phyloP scores from a whole-genome alignment of 1,139 yeast species.

The Diutina mesorugosa region DNA sequence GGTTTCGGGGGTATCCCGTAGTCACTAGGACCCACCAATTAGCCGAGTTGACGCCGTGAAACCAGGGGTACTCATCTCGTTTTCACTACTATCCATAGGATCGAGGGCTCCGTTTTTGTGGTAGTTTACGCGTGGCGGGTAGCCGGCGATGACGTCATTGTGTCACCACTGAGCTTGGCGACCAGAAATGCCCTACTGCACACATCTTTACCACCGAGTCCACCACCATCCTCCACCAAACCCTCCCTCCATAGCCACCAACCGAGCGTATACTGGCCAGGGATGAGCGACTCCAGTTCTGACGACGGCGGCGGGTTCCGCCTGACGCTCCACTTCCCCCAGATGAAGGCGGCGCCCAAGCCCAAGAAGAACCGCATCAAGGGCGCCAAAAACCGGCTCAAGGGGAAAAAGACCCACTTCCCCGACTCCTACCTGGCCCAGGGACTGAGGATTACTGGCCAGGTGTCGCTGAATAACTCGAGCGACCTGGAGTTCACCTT shows the following conservation, averaged over 20 bases:
- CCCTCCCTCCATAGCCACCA: background rate
- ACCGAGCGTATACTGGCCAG: background rate
- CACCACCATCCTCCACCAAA: background rate
- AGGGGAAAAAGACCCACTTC: background rate
- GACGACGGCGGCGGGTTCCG: constrained; percentile 1
- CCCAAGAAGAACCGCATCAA: background rate
- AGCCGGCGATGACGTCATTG: background rate
- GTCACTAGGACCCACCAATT: no score
- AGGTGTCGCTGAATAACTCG: background rate
- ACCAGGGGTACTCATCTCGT: no score
- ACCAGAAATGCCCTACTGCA: background rate
- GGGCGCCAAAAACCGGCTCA: background rate
- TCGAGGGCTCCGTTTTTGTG: no score
- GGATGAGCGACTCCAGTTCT: background rate
- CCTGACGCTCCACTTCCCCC: background rate
- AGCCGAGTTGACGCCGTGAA: no score
- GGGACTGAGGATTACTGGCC: background rate
- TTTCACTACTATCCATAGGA: no score
- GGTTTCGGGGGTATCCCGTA: no score
- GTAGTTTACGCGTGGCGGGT: background rate
- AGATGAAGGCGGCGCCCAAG: background rate
- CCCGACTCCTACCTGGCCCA: background rate
- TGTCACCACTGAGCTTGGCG: background rate
- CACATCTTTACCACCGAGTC: background rate
- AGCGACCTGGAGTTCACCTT: background rate